Base-by-base conservation (phyloP, 148 eudicot species). In the Selenicereus undatus region DNA sequence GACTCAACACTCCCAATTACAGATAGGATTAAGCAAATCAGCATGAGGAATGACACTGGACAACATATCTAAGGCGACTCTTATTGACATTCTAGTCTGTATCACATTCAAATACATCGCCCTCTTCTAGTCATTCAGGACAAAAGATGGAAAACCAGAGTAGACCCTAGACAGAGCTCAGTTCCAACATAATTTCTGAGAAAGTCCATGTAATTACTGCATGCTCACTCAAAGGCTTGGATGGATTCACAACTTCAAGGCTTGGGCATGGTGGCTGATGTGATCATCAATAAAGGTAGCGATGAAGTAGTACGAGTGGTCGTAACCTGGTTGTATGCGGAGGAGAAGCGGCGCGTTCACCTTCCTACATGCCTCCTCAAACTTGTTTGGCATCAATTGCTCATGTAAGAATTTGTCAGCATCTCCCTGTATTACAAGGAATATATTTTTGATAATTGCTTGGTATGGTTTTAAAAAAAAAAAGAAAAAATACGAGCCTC, bases 181-280 rank as follows among this genome's bases (percentile, higher is more conserved):
- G 26, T 36, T 58, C 42, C 69, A 26, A 71, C 70, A 58, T 65
- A 11, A 56, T n/a, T 22, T 73, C 58, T 62, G 52, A 71, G 45
- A 62, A 11, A 5, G 30, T n/a, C 12, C 48, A 3, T 22, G 32
- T 9, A 24, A 10, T 72, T 8, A 36, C 70, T 64, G 10, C 72
- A 42, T 26, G 39, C 56, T 73, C 24, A 24, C 54, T 42, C 18
- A 30, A 43, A 60, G 56, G 36, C 48, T 80, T 0, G 84, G 64
- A 54, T 12, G 35, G 73, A 82, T 81, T 84, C 78, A 89, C 72
- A 86, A 86, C 42, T 88, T 93, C 85, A 96, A 86, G 68, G 99
- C 99, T 86, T 96, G 99, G 81, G 99, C 92, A 83, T 96, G 99
- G 87, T 96, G 99, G 78, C 89, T 90, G 75, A 94, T 94, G 87